Base-by-base conservation (phyloP, 345 rosid species). In the Camelina neglecta region DNA sequence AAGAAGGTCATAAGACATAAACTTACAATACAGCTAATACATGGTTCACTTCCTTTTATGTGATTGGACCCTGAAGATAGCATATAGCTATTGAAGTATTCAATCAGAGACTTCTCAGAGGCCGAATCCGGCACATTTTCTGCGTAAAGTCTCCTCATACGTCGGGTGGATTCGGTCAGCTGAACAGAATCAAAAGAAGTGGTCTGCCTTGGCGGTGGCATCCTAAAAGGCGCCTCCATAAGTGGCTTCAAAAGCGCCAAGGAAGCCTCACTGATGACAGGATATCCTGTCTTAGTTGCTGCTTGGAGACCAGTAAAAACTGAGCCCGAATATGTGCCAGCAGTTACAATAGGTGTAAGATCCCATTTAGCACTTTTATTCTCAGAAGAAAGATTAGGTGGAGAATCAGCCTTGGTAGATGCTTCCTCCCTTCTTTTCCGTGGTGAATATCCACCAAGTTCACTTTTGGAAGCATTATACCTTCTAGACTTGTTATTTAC, bases 391-490 rank as follows among this genome's bases (percentile, higher is more conserved):
- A 74, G 85, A 74, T 81, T 87, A 66, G 81, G 44, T 39, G 93
- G 97, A 35, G 97, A 88, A 67, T 89, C 88, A 61, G 88, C 87
- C 87, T 84, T 89, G 76, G 60, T 74, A 80, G 86, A 82, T 42
- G 82, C 81, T 62, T 87, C 88, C 47, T 81, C 81, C 82, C 85
- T 95, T 75, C 96, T 90, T 85, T 89, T 92, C 80, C 96, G 87
- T 18, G 99, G 97, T 13, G 97, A 92, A 83, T 92, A 92, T 67
- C 97, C 97, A 76, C 97, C 97, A 72, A 95, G 90, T 58, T 97
- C 88, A 79, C 97, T 90, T 24, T 74, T 70, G 61, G 83, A 84
- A 49, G 80, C 83, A 76, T 75, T 79, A 72, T 83, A 89, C 75
- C 85, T 72, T 74, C 73, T 85, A 75, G 80, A 81, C 66, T 89